Evolutionary conservation across 2,329 filamentous ascomycete genomes (phyloP).

Genomic region (Exutisphaerella laricina): DNA sequence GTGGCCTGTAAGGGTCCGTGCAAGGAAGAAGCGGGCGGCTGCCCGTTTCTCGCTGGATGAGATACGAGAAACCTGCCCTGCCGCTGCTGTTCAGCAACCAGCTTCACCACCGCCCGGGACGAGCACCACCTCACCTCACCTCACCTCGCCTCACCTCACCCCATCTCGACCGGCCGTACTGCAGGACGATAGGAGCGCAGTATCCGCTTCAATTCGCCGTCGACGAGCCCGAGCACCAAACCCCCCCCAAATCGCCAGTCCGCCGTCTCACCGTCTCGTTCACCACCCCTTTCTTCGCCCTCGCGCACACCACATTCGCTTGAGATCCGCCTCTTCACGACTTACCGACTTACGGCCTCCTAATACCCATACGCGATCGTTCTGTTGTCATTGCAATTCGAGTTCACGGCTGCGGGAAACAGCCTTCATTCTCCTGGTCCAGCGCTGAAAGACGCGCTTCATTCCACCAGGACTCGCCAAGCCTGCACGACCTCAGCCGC

Average conservation of each 20-base stretch:
- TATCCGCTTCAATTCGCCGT: slow-evolving; percentile 7
- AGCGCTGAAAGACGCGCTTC: slow-evolving; percentile 12
- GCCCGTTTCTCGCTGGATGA: too few relatives aligned
- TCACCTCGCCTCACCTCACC: background rate
- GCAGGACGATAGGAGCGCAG: slow-evolving; percentile 7
- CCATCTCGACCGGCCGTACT: slow-evolving; percentile 6
- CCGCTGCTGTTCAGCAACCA: too few relatives aligned
- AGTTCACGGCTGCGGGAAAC: slow-evolving; percentile 1
- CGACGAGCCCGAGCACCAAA: slow-evolving; percentile 2
- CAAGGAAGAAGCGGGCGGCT: too few relatives aligned
- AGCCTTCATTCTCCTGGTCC: background rate
- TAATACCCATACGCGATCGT: slow-evolving; percentile 15
- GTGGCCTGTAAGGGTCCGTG: too few relatives aligned
- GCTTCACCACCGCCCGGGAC: too few relatives aligned
- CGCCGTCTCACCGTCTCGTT: too few relatives aligned
- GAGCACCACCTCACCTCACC: background rate
- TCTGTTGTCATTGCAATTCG: slow-evolving; percentile 7
- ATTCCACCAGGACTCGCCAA: slow-evolving; percentile 14
- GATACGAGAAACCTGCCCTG: too few relatives aligned
- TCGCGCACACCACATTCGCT: slow-evolving; percentile 19
- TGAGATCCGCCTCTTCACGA: slow-evolving; percentile 15
- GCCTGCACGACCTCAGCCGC: slow-evolving; percentile 13
- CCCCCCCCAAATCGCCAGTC: background rate
- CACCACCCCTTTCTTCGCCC: slow-evolving; percentile 11
- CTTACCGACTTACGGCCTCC: slow-evolving; percentile 20